Percentiles rank a stretch among this genome's conserved stretches.
Conservation (phyloP, 371 early-diverging fungal species). For the Mortierella sp. region DNA sequence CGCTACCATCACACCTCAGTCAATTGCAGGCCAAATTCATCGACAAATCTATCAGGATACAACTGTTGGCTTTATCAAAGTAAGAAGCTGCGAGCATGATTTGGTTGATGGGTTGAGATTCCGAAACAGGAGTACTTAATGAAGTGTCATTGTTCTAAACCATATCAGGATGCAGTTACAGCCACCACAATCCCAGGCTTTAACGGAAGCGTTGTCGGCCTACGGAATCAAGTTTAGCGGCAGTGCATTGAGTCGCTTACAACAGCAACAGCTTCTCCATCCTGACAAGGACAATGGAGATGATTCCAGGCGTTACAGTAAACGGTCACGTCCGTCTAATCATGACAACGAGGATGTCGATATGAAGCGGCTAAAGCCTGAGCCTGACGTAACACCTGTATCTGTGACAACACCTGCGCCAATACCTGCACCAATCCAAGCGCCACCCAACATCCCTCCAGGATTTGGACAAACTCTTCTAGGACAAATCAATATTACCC, state of each 20-base stretch:
- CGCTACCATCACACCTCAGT: slow-evolving; percentile 36
- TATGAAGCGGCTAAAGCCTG: slow-evolving; percentile 39
- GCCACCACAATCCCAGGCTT: slow-evolving; percentile 29
- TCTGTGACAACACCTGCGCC: neutral
- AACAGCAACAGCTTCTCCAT: slow-evolving; percentile 52
- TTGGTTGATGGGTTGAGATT: neutral
- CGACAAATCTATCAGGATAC: slow-evolving; percentile 52
- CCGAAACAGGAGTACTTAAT: neutral
- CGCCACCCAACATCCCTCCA: slow-evolving; percentile 34
- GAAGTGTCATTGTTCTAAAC: neutral
- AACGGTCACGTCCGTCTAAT: slow-evolving; percentile 33
- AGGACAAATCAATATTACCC: slow-evolving; percentile 48
- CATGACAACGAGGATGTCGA: slow-evolving; percentile 32
- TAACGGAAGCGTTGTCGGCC: slow-evolving; percentile 29
- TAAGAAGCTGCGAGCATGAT: slow-evolving; percentile 8
- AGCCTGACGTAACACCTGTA: slow-evolving; percentile 21
- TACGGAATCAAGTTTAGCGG: slow-evolving; percentile 50
- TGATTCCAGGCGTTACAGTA: slow-evolving; percentile 32
- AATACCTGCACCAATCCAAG: slow-evolving; percentile 8
- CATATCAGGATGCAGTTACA: slow-evolving; percentile 28
- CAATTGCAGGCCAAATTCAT: slow-evolving; percentile 37
- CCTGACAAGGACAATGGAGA: slow-evolving; percentile 42
- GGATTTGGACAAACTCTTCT: slow-evolving; percentile 48
- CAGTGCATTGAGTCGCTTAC: slow-evolving; percentile 30
- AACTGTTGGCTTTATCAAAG: slow-evolving; percentile 48